Conservation (phyloP, 2,329 filamentous ascomycete species). For the Xylariaceae sp. region DNA sequence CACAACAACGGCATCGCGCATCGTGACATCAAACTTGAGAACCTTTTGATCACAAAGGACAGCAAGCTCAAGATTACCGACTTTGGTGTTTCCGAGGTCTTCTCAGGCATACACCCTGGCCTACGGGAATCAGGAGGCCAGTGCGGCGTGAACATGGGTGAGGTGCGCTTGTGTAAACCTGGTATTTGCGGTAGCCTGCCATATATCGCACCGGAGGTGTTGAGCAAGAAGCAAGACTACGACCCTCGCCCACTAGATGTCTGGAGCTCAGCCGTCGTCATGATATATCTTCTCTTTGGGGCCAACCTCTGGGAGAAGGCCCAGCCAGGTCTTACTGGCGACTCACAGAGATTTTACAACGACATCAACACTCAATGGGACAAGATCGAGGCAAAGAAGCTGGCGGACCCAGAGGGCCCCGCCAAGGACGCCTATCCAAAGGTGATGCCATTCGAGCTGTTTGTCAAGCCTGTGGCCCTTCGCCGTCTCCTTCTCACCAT, state of each 20-base stretch:
- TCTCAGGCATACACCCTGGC: slow-evolving; percentile 77
- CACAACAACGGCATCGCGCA: slow-evolving; percentile 84
- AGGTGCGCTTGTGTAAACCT: slow-evolving; percentile 68
- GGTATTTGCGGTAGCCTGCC: slow-evolving; percentile 83
- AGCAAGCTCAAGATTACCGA: slow-evolving; percentile 89
- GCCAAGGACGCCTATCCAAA: slow-evolving; percentile 64
- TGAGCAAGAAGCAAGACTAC: slow-evolving; percentile 61
- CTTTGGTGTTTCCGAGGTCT: slow-evolving; percentile 86
- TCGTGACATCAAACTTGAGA: slow-evolving; percentile 88
- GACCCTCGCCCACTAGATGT: slow-evolving; percentile 81
- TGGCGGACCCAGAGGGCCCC: slow-evolving; percentile 24
- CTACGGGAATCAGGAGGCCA: slow-evolving; percentile 69
- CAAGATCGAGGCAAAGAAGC: slow-evolving; percentile 60
- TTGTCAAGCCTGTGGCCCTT: slow-evolving; percentile 64
- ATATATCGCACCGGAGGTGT: slow-evolving; percentile 84
- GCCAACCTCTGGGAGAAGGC: slow-evolving; percentile 75
- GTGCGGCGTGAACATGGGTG: slow-evolving; percentile 70
- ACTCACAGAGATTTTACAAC: slow-evolving; percentile 56
- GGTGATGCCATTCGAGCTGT: slow-evolving; percentile 62
- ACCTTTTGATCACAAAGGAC: slow-evolving; percentile 73
- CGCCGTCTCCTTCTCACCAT: slow-evolving; percentile 74
- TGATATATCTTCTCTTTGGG: slow-evolving; percentile 71
- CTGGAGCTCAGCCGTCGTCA: slow-evolving; percentile 83
- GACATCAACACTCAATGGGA: slow-evolving; percentile 66
- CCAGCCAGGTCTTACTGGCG: slow-evolving; percentile 35